These are phyloP conservation scores for Ophiocordyceps camponoti-leonardi DNA, from an alignment of 2,329 filamentous ascomycete species.

Conservation along the genomic window DNA sequence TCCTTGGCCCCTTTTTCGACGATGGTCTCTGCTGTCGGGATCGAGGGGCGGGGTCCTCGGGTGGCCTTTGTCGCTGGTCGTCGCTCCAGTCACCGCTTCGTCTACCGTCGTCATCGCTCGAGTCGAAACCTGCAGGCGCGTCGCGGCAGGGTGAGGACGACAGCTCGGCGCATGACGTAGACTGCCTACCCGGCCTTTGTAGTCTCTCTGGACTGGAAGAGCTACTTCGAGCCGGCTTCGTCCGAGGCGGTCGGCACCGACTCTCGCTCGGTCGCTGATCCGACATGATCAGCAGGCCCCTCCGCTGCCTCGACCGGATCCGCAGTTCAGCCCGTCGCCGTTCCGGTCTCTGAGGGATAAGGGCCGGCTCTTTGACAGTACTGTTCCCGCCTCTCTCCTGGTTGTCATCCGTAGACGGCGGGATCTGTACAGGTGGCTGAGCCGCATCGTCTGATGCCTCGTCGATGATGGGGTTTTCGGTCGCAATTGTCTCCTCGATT, in stretches of 20 bases:
- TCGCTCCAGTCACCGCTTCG: background rate
- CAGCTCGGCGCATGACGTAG: no score
- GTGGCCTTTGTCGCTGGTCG: no score
- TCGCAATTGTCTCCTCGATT: no score
- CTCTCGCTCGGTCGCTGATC: constrained; percentile 11
- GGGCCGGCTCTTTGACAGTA: background rate
- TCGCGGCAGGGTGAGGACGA: no score
- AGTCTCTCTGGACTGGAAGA: no score
- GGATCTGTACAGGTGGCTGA: no score
- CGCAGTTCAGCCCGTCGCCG: constrained; percentile 26
- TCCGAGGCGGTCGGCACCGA: background rate
- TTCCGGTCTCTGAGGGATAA: background rate
- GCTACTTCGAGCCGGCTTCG: background rate
- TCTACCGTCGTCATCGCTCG: background rate
- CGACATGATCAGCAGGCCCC: constrained; percentile 28
- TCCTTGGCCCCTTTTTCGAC: constrained; percentile 13
- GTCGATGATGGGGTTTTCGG: background rate
- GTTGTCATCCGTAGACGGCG: background rate
- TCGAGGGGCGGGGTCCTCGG: no score
- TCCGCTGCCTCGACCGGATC: constrained; percentile 27
- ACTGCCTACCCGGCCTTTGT: no score
- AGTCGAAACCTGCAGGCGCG: no score
- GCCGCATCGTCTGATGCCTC: background rate
- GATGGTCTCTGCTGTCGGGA: background rate
- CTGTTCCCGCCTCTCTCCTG: background rate